A percentile compares a stretch with the other conserved stretches of the same genome.
Conservation (phyloP, 441 rosid species). For the Arabidopsis hybrid region DNA sequence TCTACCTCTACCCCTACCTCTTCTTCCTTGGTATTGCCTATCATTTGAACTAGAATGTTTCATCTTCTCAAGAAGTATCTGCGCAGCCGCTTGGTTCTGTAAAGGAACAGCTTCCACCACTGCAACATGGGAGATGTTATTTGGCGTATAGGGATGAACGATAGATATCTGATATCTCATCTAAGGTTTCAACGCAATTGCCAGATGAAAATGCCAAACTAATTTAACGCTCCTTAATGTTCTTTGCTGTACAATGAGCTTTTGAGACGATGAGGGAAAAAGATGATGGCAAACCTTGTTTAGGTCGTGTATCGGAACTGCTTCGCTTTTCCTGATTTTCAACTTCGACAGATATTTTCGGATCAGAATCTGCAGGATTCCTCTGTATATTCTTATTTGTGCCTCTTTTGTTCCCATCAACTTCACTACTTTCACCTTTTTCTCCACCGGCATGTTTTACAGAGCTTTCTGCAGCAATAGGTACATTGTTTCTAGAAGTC, state of each 20-base stretch:
- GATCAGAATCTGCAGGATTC: conserved; percentile 47
- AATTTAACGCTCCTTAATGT: neutral
- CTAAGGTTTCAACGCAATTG: conserved; percentile 5
- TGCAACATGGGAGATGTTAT: conserved; percentile 44
- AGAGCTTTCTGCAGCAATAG: conserved; percentile 38
- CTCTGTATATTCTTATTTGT: conserved; percentile 40
- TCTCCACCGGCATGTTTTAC: conserved; percentile 42
- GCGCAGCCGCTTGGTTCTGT: conserved; percentile 95
- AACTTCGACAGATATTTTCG: conserved; percentile 41
- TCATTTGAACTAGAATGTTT: conserved; percentile 51
- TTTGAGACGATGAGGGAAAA: conserved; percentile 24
- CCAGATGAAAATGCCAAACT: conserved; percentile 16
- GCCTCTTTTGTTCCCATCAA: conserved; percentile 43
- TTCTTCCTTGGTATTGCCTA: conserved; percentile 55
- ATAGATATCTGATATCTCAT: neutral
- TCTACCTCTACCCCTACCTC: conserved; percentile 58
- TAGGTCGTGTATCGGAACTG: conserved; percentile 64
- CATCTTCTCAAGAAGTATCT: conserved; percentile 87
- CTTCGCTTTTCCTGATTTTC: conserved; percentile 63
- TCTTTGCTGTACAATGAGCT: conserved; percentile 3
- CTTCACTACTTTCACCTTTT: conserved; percentile 44
- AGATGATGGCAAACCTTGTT: conserved; percentile 63
- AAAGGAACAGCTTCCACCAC: conserved; percentile 74
- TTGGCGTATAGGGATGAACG: neutral
- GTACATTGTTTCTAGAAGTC: conserved; percentile 46